phyloP scores from a whole-genome alignment of 441 rosid genomes.

The Gossypium schwendimanii region DNA sequence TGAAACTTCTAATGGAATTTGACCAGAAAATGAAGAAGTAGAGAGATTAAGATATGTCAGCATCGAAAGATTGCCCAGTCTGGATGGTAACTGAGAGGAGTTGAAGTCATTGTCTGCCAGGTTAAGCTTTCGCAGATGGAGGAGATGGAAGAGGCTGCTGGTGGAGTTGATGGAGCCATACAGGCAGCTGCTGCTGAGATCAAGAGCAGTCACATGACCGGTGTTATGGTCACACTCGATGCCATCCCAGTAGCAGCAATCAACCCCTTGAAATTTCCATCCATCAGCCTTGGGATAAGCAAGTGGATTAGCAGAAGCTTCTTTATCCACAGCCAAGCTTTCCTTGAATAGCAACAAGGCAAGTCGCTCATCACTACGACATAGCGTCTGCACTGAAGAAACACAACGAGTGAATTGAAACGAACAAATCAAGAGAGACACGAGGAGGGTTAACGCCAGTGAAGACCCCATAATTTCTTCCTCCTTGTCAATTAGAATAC shows the following conservation, averaged over 20 bases:
- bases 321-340: background rate
- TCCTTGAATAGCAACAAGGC: constrained; percentile 2
- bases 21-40: background rate
- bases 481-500: background rate
- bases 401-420: background rate
- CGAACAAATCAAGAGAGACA: background rate
- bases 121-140: constrained; percentile 7
- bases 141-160: constrained; percentile 12
- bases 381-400: background rate
- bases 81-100: background rate
- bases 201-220: constrained; percentile 17
- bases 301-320: background rate
- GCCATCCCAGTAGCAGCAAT: constrained; percentile 17
- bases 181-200: constrained; percentile 21
- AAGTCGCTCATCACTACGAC: background rate
- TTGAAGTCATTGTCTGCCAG: constrained; percentile 16
- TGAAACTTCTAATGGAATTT: constrained; percentile 10
- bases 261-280: constrained; percentile 2
- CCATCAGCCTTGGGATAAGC: background rate
- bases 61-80: background rate
- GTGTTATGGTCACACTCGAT: constrained; percentile 12
- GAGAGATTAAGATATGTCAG: constrained; percentile 13
- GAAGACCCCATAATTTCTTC: background rate
- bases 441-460: background rate
- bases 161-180: constrained; percentile 11